A percentile compares a stretch with the other conserved stretches of the same genome.
Conservation (phyloP, 345 rosid genomes). For the Populus deltoides region DNA sequence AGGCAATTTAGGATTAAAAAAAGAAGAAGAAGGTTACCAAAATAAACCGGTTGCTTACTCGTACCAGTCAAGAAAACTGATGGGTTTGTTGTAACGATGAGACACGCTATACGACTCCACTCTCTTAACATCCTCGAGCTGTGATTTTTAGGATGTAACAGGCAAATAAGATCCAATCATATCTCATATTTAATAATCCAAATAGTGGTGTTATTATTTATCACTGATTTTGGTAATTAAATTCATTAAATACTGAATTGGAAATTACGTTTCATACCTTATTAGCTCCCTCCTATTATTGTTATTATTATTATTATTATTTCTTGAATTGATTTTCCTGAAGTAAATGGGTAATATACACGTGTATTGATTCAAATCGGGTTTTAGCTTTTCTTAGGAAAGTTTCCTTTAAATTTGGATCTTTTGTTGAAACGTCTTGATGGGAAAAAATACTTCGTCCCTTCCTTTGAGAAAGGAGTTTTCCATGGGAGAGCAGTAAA, state of each 20-base stretch:
- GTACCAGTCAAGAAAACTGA: constrained; percentile 33
- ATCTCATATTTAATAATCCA: not conserved
- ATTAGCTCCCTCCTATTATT: not conserved
- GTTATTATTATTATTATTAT: too few species aligned
- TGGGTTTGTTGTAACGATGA: constrained; percentile 46
- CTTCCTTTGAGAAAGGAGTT: constrained; percentile 32
- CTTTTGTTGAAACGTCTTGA: constrained; percentile 42
- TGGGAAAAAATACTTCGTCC: constrained; percentile 5
- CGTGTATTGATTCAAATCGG: not conserved
- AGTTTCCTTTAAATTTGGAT: constrained; percentile 41
- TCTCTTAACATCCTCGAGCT: not conserved
- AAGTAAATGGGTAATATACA: not conserved
- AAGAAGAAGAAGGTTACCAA: constrained; percentile 11
- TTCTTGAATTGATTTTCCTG: not conserved
- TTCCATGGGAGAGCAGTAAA: constrained; percentile 23
- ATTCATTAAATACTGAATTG: not conserved
- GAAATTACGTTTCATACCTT: not conserved
- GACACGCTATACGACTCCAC: constrained; percentile 14
- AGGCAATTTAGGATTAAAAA: constrained; percentile 24
- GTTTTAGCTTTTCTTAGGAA: constrained; percentile 9
- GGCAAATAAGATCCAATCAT: not conserved
- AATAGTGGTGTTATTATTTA: not conserved
- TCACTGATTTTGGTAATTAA: not conserved
- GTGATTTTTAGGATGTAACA: constrained; percentile 10
- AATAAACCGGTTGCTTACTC: constrained; percentile 27